These are phyloP conservation scores for Polytolypa hystricis DNA, from an alignment of 2,329 filamentous ascomycete genomes.

Conservation along the genomic window DNA sequence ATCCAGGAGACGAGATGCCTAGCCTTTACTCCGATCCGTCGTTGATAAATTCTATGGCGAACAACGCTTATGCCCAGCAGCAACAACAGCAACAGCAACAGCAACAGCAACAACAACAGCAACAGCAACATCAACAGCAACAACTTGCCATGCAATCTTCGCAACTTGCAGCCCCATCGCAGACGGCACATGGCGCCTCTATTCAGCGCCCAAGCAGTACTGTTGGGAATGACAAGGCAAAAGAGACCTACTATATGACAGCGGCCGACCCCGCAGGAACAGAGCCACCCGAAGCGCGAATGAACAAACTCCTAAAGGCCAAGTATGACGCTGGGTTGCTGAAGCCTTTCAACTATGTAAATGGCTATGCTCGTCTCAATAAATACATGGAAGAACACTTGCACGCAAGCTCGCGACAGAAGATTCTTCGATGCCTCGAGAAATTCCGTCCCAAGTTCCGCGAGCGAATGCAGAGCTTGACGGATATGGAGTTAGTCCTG, in stretches of 20 bases:
- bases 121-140: slow-evolving; percentile 23
- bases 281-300: slow-evolving; percentile 79
- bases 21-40: slow-evolving; percentile 52
- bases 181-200: slow-evolving; percentile 35
- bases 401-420: slow-evolving; percentile 68
- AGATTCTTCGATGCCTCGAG: slow-evolving; percentile 83
- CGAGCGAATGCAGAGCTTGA: slow-evolving; percentile 84
- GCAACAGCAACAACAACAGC: slow-evolving; percentile 22
- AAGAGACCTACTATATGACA: slow-evolving; percentile 88
- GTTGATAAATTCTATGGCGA: slow-evolving; percentile 34
- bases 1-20: slow-evolving; percentile 54
- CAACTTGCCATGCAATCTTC: slow-evolving; percentile 26
- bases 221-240: slow-evolving; percentile 53
- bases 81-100: slow-evolving; percentile 27
- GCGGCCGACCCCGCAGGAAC: slow-evolving; percentile 88
- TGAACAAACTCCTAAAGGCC: slow-evolving; percentile 85
- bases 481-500: slow-evolving; percentile 84
- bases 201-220: slow-evolving; percentile 52
- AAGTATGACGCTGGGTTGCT: slow-evolving; percentile 94
- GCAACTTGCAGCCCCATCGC: slow-evolving; percentile 19
- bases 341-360: slow-evolving; percentile 97
- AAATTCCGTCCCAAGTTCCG: slow-evolving; percentile 91
- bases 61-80: slow-evolving; percentile 22
- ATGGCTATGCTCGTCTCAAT: slow-evolving; percentile 81
- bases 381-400: slow-evolving; percentile 88